phyloP scores from a whole-genome alignment of 768 basidiomycete species.

The Mycena metata region DNA sequence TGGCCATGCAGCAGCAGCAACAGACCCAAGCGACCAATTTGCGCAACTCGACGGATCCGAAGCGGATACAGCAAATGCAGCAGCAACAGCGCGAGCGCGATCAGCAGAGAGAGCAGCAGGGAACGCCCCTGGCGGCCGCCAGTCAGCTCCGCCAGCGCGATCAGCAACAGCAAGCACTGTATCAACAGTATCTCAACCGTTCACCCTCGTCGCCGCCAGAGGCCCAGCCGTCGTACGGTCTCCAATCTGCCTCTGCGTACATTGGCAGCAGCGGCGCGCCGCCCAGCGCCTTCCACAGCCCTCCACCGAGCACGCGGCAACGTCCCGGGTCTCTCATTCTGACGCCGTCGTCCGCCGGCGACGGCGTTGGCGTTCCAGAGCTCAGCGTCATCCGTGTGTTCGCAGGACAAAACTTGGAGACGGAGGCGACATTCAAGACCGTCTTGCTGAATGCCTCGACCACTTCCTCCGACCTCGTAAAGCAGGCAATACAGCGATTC shows the following conservation, averaged over 20 bases:
- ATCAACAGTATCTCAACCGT: constrained; percentile 90
- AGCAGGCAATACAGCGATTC: constrained; percentile 96
- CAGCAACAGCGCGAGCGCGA: constrained; percentile 41
- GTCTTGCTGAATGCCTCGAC: constrained; percentile 92
- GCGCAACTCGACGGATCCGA: constrained; percentile 47
- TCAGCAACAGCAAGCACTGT: constrained; percentile 88
- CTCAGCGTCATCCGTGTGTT: constrained; percentile 97
- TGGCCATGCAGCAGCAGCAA: constrained; percentile 73
- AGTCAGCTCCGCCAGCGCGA: constrained; percentile 88
- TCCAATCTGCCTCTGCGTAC: constrained; percentile 80
- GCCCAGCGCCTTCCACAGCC: constrained; percentile 51
- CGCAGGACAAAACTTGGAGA: constrained; percentile 90
- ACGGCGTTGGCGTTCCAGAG: constrained; percentile 77
- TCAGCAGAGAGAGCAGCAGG: constrained; percentile 46
- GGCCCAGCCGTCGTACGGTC: constrained; percentile 78
- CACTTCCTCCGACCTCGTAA: constrained; percentile 84
- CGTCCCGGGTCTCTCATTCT: constrained; percentile 86
- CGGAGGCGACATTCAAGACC: constrained; percentile 98
- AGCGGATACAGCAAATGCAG: constrained; percentile 38
- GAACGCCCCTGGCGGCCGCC: constrained; percentile 54
- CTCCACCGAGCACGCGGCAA: constrained; percentile 65
- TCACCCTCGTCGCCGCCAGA: constrained; percentile 87
- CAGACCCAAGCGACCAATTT: constrained; percentile 49
- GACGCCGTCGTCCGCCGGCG: constrained; percentile 70
- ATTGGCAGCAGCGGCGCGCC: constrained; percentile 50